phyloP scores from a whole-genome alignment of 2,329 filamentous ascomycete species.

The Curvularia hawaiiensis region DNA sequence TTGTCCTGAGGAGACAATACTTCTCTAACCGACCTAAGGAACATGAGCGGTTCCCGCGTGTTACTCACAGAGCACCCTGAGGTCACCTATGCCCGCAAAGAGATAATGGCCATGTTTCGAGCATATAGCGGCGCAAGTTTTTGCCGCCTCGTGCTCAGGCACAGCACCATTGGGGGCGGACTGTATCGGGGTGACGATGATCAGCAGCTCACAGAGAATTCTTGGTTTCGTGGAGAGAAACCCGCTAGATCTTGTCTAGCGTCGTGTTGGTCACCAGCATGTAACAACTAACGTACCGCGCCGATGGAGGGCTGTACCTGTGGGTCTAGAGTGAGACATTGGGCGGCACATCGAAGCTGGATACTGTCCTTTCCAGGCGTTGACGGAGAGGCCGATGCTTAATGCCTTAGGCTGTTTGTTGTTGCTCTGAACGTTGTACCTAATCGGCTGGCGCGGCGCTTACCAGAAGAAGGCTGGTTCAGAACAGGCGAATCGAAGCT shows the following conservation, averaged over 20 bases:
- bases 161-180: slow-evolving; percentile 7
- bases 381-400: slow-evolving; percentile 1
- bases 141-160: slow-evolving; percentile 4
- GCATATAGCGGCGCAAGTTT: background rate
- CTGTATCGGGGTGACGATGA: slow-evolving; percentile 7
- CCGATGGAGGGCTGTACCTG: slow-evolving; percentile 7
- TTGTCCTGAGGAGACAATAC: background rate
- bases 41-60: background rate
- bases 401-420: slow-evolving; percentile 11
- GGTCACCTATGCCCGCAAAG: background rate
- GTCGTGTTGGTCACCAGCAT: slow-evolving; percentile 13
- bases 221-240: background rate
- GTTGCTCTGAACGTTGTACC: slow-evolving; percentile 7
- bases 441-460: slow-evolving; percentile 14
- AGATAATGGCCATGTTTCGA: background rate
- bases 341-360: slow-evolving; percentile 3
- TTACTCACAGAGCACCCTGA: background rate
- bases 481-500: slow-evolving; percentile 2
- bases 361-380: background rate
- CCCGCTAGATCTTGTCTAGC: slow-evolving; percentile 3
- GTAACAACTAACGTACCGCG: slow-evolving; percentile 5
- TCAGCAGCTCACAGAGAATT: slow-evolving; percentile 6
- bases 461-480: slow-evolving; percentile 8
- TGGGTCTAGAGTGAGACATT: slow-evolving; percentile 10
- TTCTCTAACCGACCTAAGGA: background rate